Evolutionary conservation across 2,329 filamentous ascomycete species (phyloP), one percentile per base, ranked within the genome.

Genomic region (Huntiella moniliformis): DNA sequence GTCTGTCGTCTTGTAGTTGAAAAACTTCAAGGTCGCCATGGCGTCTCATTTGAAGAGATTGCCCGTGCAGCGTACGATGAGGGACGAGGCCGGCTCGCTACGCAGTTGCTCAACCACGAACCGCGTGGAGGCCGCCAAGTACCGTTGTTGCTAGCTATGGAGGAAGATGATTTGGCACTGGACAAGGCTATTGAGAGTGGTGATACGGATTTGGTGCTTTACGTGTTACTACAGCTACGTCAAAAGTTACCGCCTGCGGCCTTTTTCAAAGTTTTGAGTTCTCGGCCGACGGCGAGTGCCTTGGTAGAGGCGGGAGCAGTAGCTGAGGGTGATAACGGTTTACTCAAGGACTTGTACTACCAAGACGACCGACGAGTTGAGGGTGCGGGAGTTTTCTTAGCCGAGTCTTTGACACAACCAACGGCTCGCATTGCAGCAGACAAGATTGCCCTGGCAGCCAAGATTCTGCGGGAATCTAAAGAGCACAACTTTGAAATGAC

Each of bases 171-270:
- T 52, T 77, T 96, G 36, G 91, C 91, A 0, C 73, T 98, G 0
- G 88, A 96, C 66, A 98, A 96, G 61, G 88, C 91, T 7, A 84
- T 96, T 49, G 86, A 95, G 59, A 93, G 84, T 50, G 88, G 88
- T 13, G 91, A 98, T 57, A 88, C 87, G 0, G 91, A 98, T 54
- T 71, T 98, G 2, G 75, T 94, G n/a, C 79, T 84, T 54, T 87
- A 79, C 56, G 91, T 98, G 4, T 70, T 98, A 5, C 65, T 93
- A 5, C 79, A 88, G 51, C 67, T 98, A 34, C 91, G 86, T 64
- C 85, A 84, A 61, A 94, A 94, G 58, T 70, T 95, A 5, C 84
- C 91, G 0, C 68, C 95, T 2, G 85, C 88, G 1, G 79, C 75
- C 32, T 98, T 98, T 67, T 96, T 98, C 68, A 78, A 86, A 42